Evolutionary conservation across 345 rosid genomes (phyloP), one percentile per base, ranked within the genome.

Genomic region (Brassica carinata): DNA sequence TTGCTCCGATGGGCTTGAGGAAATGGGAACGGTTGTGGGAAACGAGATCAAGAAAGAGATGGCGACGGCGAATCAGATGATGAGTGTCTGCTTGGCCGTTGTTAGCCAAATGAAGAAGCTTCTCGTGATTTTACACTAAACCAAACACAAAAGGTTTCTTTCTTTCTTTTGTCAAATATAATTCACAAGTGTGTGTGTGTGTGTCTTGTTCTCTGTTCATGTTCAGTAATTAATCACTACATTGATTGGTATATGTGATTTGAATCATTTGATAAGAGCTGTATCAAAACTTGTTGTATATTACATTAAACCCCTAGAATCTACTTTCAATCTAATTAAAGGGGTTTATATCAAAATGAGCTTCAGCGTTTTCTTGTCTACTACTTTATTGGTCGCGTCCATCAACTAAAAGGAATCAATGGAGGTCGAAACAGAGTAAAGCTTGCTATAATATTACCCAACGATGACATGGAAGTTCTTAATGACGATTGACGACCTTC

Each of bases 41-140:
- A 91, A 85, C 15, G 82, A 83, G 73, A 79, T 90, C 71, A 89
- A 87, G 76, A 79, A 43, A 30, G 73, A 69, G 80, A 64, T 88
- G 84, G 79, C 78, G 79, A 79, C 62, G 38, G 83, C 89, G 0
- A 87, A 75, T 71, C 86, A 89, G 81, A 72, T 79, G 31, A 61
- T 90, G 85, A 89, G 97, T 73, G 87, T 85, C 72, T 89, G 90
- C 45, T 86, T 94, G 83, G 95, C 97, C 15, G 89, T 94, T 77
- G 75, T 87, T 68, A 89, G 88, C 1, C 77, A 92, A 23, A 85
- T 92, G 84, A 83, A 73, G 40, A 73, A 59, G 26, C 88, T 92
- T 77, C 81, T 87, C 3, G 5, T 83, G 40, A 79, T 84, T 55
- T 83, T 87, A 67, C 86, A 85, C 19, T 81, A 31, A 79, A 45